A percentile compares a stretch with the other conserved stretches of the same genome.
These are phyloP conservation scores for Zizania palustris DNA, from an alignment of 202 grass and related monocot species.

Conservation along the genomic window DNA sequence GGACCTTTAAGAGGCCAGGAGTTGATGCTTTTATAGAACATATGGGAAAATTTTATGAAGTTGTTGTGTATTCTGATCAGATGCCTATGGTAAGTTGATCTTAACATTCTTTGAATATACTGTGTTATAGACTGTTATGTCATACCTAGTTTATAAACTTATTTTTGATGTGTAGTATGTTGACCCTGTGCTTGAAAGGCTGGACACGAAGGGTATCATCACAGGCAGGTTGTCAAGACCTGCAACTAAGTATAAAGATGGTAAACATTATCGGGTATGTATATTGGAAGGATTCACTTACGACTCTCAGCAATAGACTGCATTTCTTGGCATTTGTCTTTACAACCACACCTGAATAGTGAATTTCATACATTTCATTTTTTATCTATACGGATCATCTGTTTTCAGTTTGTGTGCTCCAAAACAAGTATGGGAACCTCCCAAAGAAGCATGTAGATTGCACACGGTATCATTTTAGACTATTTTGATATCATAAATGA, in stretches of 20 bases:
- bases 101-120: conserved; percentile 30
- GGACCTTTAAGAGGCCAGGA: conserved; percentile 95
- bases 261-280: conserved; percentile 94
- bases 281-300: conserved; percentile 20
- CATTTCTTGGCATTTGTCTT: conserved; percentile 13
- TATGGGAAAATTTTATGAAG: conserved; percentile 74
- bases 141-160: conserved; percentile 43
- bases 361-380: conserved; percentile 27
- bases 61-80: conserved; percentile 97
- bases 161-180: conserved; percentile 65
- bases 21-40: conserved; percentile 90
- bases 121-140: conserved; percentile 8
- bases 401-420: conserved; percentile 17
- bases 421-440: conserved; percentile 2
- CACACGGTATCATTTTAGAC: neutral
- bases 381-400: conserved; percentile 10
- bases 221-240: conserved; percentile 72
- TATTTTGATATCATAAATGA: conserved; percentile 23
- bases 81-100: conserved; percentile 66
- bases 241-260: conserved; percentile 84
- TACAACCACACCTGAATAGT: conserved; percentile 13
- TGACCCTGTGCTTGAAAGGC: conserved; percentile 85
- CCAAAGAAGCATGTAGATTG: conserved; percentile 22
- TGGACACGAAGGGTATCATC: conserved; percentile 68
- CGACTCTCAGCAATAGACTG: conserved; percentile 21